phyloP scores from a whole-genome alignment of 208 protist species.

The Trypanosoma congolense region DNA sequence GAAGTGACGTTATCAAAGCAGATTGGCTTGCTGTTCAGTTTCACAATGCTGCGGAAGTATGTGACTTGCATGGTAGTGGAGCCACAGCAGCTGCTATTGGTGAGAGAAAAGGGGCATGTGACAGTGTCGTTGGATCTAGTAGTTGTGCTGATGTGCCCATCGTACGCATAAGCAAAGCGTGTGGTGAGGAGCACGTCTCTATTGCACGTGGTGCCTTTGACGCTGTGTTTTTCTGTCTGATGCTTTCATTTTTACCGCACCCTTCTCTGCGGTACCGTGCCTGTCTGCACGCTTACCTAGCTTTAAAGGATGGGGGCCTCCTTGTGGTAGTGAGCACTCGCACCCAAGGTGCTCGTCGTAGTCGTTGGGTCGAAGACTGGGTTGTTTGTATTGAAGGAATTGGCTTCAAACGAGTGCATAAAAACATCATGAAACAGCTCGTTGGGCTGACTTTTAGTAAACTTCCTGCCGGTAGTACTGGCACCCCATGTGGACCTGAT shows the following conservation, averaged over 20 bases:
- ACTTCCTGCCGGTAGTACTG: slow-evolving; percentile 4
- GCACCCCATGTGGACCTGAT: no score
- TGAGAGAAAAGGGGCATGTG: no score
- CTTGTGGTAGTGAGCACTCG: slow-evolving; percentile 82
- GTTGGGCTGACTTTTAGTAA: slow-evolving; percentile 67
- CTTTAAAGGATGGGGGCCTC: slow-evolving; percentile 61
- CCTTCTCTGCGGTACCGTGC: slow-evolving; percentile 66
- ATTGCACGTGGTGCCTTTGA: slow-evolving; percentile 44
- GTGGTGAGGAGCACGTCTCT: background rate
- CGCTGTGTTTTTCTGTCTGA: slow-evolving; percentile 76
- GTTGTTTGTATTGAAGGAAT: slow-evolving; percentile 41
- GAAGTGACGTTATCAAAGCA: slow-evolving; percentile 26
- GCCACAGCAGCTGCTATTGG: no score
- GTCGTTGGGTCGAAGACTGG: slow-evolving; percentile 70
- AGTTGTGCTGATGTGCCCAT: background rate
- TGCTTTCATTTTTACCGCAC: slow-evolving; percentile 83
- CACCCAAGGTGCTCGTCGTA: slow-evolving; percentile 60
- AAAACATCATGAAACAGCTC: slow-evolving; percentile 56
- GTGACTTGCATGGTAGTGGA: background rate
- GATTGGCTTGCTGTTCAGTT: slow-evolving; percentile 71
- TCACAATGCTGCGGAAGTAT: slow-evolving; percentile 15
- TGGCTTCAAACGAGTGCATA: slow-evolving; percentile 67
- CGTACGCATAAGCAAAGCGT: background rate
- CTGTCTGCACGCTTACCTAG: slow-evolving; percentile 71
- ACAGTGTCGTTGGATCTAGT: background rate